These are phyloP conservation scores for Cyberlindnera galapagoensis DNA, from an alignment of 805 yeast species.

Conservation along the genomic window DNA sequence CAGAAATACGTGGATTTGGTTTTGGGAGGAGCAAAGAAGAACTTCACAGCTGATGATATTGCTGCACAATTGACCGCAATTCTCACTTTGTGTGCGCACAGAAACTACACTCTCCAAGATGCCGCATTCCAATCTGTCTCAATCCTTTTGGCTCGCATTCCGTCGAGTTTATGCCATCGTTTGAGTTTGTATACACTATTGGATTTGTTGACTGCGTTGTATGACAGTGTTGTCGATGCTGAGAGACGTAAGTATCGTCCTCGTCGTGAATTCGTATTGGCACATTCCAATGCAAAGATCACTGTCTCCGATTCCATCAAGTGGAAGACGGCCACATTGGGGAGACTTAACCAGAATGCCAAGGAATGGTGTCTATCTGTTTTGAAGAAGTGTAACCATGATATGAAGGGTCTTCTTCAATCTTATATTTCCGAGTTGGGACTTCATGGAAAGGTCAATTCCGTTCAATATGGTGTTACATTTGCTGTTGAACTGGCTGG, in stretches of 20 bases:
- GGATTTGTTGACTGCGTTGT: constrained; percentile 72
- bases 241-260: constrained; percentile 85
- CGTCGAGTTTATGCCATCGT: constrained; percentile 74
- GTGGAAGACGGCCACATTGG: constrained; percentile 69
- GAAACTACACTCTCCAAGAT: constrained; percentile 66
- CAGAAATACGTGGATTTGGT: constrained; percentile 44
- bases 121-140: constrained; percentile 78
- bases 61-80: constrained; percentile 67
- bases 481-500: constrained; percentile 91
- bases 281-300: constrained; percentile 33
- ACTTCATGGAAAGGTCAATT: constrained; percentile 28
- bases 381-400: constrained; percentile 55
- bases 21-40: constrained; percentile 44
- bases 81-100: constrained; percentile 68
- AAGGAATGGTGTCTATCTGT: constrained; percentile 60
- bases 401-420: constrained; percentile 73
- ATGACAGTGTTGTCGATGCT: constrained; percentile 77
- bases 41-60: constrained; percentile 49
- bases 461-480: constrained; percentile 72
- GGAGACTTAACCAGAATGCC: constrained; percentile 51
- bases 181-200: constrained; percentile 68
- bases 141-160: constrained; percentile 54
- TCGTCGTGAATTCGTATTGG: constrained; percentile 51
- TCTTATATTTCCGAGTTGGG: constrained; percentile 56
- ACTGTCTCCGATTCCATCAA: constrained; percentile 66